Conservation (phyloP, 208 protist species). For the Novymonas esmeraldas region DNA sequence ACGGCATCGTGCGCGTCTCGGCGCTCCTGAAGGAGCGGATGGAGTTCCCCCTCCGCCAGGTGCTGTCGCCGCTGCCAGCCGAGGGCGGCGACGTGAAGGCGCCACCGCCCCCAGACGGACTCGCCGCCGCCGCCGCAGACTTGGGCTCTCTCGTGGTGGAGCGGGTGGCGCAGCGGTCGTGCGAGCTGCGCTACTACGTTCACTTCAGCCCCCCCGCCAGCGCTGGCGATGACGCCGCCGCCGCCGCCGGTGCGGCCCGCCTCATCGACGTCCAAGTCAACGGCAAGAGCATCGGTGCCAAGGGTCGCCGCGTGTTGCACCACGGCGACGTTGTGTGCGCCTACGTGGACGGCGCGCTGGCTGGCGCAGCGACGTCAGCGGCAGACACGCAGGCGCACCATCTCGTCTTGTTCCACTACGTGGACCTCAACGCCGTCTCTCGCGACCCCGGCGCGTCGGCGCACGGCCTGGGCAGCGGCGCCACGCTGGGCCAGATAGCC, state of each 20-base stretch:
- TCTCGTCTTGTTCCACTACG: slow-evolving; percentile 69
- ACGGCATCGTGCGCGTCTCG: slow-evolving; percentile 51
- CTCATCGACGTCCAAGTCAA: slow-evolving; percentile 66
- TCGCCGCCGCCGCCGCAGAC: slow-evolving; percentile 4
- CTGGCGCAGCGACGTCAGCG: slow-evolving; percentile 2
- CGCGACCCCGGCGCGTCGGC: slow-evolving; percentile 24
- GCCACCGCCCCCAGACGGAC: not conserved
- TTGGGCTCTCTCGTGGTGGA: slow-evolving; percentile 63
- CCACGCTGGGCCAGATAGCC: slow-evolving; percentile 52
- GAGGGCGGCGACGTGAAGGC: not conserved
- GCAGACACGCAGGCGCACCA: slow-evolving; percentile 32
- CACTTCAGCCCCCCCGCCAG: slow-evolving; percentile 42
- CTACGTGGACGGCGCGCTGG: slow-evolving; percentile 31
- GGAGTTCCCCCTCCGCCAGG: slow-evolving; percentile 31
- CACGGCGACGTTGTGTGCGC: slow-evolving; percentile 76
- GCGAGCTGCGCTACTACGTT: slow-evolving; percentile 62
- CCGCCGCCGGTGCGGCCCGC: slow-evolving; percentile 16
- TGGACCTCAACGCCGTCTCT: slow-evolving; percentile 69
- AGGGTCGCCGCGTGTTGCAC: slow-evolving; percentile 42
- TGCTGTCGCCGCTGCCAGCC: slow-evolving; percentile 11
- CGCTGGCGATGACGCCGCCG: slow-evolving; percentile 25
- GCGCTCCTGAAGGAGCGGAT: slow-evolving; percentile 42
- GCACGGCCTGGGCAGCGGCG: slow-evolving; percentile 13
- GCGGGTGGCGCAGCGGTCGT: slow-evolving; percentile 51
- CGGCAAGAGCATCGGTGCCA: slow-evolving; percentile 45